Base-by-base conservation (phyloP, 2,329 filamentous ascomycete species). In the Pleomassaria siparia region DNA sequence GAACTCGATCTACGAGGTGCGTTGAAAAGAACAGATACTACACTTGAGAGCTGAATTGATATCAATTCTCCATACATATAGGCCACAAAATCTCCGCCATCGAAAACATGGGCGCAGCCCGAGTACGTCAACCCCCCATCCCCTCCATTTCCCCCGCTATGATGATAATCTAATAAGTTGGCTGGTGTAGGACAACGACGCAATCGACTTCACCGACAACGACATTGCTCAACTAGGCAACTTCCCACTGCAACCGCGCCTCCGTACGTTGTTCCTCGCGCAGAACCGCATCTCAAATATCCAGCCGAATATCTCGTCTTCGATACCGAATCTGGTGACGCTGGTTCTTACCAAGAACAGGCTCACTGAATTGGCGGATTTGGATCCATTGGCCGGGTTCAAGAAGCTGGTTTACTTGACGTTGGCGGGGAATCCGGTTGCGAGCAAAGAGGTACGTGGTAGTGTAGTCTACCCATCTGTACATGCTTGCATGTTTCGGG, bases 1-100 rank as follows among this genome's bases (percentile, higher is more conserved):
- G 94, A 99, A 83, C 85, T 99, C 73, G 91, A 97, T 80, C 89
- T 99, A 67, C 86, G 94, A 96, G 94, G 94, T 97, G 88, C 85
- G 91, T 84, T 84, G 88, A 88, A 90, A 95, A 90, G 90, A 85
- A 81, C 89, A 92, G 91, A 94, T 95, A 84, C 90, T 96, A 89
- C 89, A 91, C 84, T 83, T 84, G 77, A 64, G 85, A 85, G 82
- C 87, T 89, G 81, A 83, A 83, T 92, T 94, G 86, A 95, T 91
- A 88, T 83, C 80, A 72, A 80, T 77, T 75, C 77, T 71, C 66
- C 51, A 60, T 53, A 62, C 58, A 49, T 84, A 79, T 84, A 99
- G 94, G 94, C 78, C 91, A 97, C 78, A 91, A 95, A 78, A 97
- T 99, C 72, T 90, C 92, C 65, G 83, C 87, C 52, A 96, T 99